Conservation (phyloP, 805 yeast genomes). For the Alloascoidea hylecoeti region DNA sequence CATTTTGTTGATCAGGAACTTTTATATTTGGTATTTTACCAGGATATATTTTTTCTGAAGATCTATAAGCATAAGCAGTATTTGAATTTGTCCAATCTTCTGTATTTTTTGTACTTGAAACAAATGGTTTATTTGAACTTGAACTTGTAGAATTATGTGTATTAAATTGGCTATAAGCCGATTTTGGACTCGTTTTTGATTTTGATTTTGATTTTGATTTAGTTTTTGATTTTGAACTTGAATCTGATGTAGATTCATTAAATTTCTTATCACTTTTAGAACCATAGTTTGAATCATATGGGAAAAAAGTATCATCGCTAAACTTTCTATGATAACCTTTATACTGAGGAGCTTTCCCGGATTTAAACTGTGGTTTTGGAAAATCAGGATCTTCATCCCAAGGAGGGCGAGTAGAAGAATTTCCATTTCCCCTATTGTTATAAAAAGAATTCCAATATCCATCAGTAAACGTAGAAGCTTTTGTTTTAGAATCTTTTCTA, state of each 20-base stretch:
- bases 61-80: slow-evolving; percentile 14
- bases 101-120: slow-evolving; percentile 12
- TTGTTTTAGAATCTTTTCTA: neutral
- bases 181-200: neutral
- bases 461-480: neutral
- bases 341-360: neutral
- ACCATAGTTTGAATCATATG: neutral
- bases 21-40: slow-evolving; percentile 11
- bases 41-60: slow-evolving; percentile 14
- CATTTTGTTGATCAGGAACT: slow-evolving; percentile 3
- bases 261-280: neutral
- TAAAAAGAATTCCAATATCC: neutral
- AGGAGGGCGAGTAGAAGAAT: neutral
- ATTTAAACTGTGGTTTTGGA: no score
- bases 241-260: neutral
- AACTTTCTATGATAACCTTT: neutral
- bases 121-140: neutral
- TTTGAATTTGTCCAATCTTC: slow-evolving; percentile 13
- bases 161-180: neutral
- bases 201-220: neutral
- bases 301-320: neutral
- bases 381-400: no score
- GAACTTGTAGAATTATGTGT: neutral
- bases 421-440: no score
- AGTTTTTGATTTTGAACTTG: neutral